phyloP scores from a whole-genome alignment of 2,329 filamentous ascomycete species.

The Pezicula carpinea region DNA sequence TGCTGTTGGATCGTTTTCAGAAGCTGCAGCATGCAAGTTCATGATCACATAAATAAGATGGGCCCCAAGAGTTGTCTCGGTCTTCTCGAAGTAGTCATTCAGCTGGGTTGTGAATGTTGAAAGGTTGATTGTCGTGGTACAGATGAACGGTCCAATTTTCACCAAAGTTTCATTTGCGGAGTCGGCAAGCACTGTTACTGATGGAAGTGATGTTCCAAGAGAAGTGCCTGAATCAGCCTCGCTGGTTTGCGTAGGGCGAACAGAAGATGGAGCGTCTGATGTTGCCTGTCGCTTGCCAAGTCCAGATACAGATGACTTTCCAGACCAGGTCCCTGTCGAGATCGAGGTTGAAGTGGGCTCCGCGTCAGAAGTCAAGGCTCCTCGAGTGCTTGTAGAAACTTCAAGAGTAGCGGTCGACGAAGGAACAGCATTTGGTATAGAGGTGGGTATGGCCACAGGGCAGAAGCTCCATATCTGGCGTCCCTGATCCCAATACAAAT shows the following conservation, averaged over 20 bases:
- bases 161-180: conserved; percentile 29
- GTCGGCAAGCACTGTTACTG: conserved; percentile 9
- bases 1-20: conserved; percentile 37
- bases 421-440: conserved; percentile 15
- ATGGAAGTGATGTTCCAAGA: conserved; percentile 17
- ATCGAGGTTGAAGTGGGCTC: neutral
- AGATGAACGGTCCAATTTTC: conserved; percentile 49
- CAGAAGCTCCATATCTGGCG: conserved; percentile 54
- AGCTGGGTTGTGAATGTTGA: conserved; percentile 45
- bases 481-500: conserved; percentile 59
- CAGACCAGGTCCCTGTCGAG: neutral
- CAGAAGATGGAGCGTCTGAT: neutral
- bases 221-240: conserved; percentile 7
- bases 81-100: conserved; percentile 46
- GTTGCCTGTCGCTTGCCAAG: neutral
- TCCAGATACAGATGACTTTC: neutral
- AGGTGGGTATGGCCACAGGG: conserved; percentile 45
- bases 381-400: conserved; percentile 15
- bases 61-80: conserved; percentile 49
- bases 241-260: neutral
- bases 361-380: neutral
- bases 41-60: conserved; percentile 48
- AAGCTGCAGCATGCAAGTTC: conserved; percentile 54
- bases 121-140: conserved; percentile 47
- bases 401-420: conserved; percentile 19